Conservation (phyloP, 805 yeast genomes). For the Wickerhamomyces rabaulensis region DNA sequence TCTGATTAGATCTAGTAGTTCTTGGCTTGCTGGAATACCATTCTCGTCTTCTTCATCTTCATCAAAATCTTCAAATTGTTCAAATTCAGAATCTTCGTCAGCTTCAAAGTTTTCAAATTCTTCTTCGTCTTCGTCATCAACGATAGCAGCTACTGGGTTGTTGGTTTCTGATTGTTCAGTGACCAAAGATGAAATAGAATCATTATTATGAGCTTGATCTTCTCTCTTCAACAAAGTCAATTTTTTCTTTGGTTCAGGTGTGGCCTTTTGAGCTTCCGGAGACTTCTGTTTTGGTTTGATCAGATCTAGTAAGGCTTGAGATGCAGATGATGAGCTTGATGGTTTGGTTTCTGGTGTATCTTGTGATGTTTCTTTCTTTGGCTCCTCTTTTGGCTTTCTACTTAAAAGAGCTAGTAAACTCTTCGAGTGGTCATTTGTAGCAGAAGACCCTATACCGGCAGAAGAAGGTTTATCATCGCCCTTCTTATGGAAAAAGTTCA, state of each 20-base stretch:
- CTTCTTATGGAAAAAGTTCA: conserved; percentile 9
- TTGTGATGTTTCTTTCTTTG: background rate
- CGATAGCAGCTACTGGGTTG: background rate
- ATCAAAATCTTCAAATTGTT: background rate
- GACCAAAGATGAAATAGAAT: background rate
- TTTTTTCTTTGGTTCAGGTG: background rate
- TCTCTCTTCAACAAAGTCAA: conserved; percentile 1
- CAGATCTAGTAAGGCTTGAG: conserved; percentile 15
- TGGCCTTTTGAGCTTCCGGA: background rate
- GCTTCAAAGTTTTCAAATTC: background rate
- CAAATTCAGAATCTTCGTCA: background rate
- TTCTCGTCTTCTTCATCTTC: background rate
- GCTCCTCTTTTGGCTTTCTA: conserved; percentile 10
- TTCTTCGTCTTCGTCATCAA: conserved; percentile 1
- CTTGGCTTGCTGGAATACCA: conserved; percentile 18
- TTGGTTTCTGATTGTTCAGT: background rate
- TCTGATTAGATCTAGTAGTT: conserved; percentile 18
- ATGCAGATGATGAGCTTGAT: conserved; percentile 2
- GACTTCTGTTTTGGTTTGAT: conserved; percentile 4
- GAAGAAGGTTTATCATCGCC: conserved; percentile 2
- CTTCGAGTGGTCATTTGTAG: conserved; percentile 13
- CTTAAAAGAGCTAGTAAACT: conserved; percentile 16
- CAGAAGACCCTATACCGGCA: background rate
- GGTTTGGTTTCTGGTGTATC: background rate
- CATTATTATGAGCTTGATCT: background rate